Evolutionary conservation across 2,329 filamentous ascomycete genomes (phyloP).

Genomic region (Pseudopyricularia cyperi): DNA sequence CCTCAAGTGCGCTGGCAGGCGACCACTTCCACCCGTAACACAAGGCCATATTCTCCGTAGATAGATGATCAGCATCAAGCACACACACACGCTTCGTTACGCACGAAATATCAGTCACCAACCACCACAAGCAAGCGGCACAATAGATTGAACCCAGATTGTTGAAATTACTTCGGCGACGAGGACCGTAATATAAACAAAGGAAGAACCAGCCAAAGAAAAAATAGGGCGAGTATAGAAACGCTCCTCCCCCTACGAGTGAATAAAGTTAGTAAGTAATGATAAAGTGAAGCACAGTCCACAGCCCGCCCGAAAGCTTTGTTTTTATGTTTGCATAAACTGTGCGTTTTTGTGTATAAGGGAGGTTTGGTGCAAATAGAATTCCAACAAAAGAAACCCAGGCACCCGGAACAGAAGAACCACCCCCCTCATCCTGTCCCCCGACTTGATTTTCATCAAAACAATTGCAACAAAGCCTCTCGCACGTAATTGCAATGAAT

Average conservation of each 20-base stretch:
- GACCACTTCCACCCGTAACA: too few species aligned
- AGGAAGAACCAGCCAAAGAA: slow-evolving; percentile 3
- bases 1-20: too few species aligned
- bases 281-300: background rate
- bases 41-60: too few species aligned
- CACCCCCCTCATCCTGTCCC: background rate
- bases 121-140: background rate
- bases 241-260: background rate
- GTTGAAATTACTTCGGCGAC: background rate
- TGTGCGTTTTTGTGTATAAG: background rate
- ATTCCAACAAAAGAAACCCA: background rate
- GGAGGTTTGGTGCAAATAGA: background rate
- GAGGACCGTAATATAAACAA: background rate
- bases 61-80: too few species aligned
- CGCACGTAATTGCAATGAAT: background rate
- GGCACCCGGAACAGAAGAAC: background rate
- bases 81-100: too few species aligned
- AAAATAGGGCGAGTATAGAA: background rate
- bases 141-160: background rate
- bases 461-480: background rate
- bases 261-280: background rate
- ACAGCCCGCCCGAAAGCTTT: background rate
- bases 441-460: background rate
- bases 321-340: background rate
- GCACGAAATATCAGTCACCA: too few species aligned